Evolutionary conservation across 768 basidiomycete genomes (phyloP), one percentile per base, ranked within the genome.

Genomic region (Hygrophoropsis aurantiaca): DNA sequence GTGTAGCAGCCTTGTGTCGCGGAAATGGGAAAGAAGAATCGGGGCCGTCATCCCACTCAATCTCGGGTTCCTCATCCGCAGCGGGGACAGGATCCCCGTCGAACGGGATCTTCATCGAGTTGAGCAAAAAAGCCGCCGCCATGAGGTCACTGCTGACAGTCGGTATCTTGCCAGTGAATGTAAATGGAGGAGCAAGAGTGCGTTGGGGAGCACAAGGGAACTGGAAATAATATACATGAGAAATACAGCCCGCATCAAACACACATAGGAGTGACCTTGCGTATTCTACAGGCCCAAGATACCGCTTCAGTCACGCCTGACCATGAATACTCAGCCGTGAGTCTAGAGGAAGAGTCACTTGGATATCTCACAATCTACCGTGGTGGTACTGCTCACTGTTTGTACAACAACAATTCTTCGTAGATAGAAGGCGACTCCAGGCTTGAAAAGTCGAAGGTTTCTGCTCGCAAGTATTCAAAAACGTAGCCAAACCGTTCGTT

Each of bases 391-490:
- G 19, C 44, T 25, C 38, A 46, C 44, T 39, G 44, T 11, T 46
- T 46, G 25, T 46, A 46, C 13, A 38, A 23, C 9, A 46, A 20
- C 4, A 46, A 18, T 21, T 46, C 23, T n/a, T 46, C 11, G 18
- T 23, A 19, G 9, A 46, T 39, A 11, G 44, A 40, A 16, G 44
- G 15, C 20, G 34, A 7, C 16, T 25, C 35, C 20, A 38, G n/a
- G 16, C 34, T 11, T 3, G 44, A 40, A 20, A 46, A 6, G 4
- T 45, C 18, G 34, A 46, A 20, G 11, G 4, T 25, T 9, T 39
- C 21, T 13, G 44, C 34, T 38, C 16, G 15, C 44, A 46, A 36
- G 26, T 46, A 46, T 40, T 46, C 36, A 16, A 46, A 46, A 3
- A 46, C 36, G 20, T 40, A 39, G 4, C 44, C 44, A 24, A 8